Evolutionary conservation across 257 asterid species (phyloP), one percentile per base, ranked within the genome.

Genomic region (Jacaranda mimosifolia): DNA sequence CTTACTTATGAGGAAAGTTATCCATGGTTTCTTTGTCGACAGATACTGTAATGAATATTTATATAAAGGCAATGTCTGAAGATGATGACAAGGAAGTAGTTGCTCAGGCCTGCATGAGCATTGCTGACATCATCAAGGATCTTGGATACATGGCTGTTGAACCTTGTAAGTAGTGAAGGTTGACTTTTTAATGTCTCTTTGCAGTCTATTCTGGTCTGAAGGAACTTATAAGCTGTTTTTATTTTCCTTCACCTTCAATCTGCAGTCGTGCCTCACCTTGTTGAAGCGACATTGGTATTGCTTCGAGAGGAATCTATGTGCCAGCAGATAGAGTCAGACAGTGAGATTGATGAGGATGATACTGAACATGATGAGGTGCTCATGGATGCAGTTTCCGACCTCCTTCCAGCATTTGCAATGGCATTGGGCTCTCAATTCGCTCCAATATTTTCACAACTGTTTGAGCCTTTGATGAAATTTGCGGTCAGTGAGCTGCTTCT

Each of bases 361-460:
- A 65, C 91, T 7, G 92, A 85, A 81, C 99, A 93, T 70, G 99
- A 93, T 77, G 99, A 96, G 86, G 97, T 96, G 80, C 99, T 96
- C 68, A 96, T 93, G 99, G 99, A 96, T 87, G 98, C 99, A 69
- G 98, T 96, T 84, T 93, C 97, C 26, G 99, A 96, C 68, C 92
- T 96, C 73, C 98, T 96, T 82, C 99, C 98, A 72, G 99, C 98
- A 77, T 89, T 89, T 82, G 97, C 99, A 36, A 93, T 87, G 89
- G 96, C 87, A 36, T 80, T 96, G 97, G 97, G 99, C 70, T 40
- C 89, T 77, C 94, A 93, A 49, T 96, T 96, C 85, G 94, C 98
- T 71, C 92, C 98, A 36, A 83, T 91, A 35, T 91, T 96, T 74
- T 76, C 92, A 45, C 91, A 88, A 84, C 79, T 96, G 77, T 96